These are phyloP conservation scores for Myxozyma udenii DNA, from an alignment of 805 yeast species.

Conservation along the genomic window DNA sequence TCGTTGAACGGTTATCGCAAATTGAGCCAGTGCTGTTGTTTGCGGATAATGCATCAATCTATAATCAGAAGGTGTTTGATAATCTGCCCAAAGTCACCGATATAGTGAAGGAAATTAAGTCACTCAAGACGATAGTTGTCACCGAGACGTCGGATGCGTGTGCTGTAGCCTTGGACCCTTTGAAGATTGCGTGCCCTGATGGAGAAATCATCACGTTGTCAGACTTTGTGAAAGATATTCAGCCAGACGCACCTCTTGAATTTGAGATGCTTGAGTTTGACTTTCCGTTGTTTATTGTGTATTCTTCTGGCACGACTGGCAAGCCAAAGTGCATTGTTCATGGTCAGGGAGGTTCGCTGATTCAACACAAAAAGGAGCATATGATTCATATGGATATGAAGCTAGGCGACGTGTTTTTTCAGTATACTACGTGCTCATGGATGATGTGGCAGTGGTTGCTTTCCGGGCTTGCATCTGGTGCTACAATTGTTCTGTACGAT, in stretches of 20 bases:
- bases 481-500: conserved; percentile 31
- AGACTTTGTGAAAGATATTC: conserved; percentile 8
- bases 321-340: conserved; percentile 33
- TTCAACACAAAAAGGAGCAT: conserved; percentile 33
- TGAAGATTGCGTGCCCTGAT: conserved; percentile 4
- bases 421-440: conserved; percentile 34
- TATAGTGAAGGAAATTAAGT: conserved; percentile 18
- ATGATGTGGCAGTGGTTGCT: conserved; percentile 35
- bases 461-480: conserved; percentile 32
- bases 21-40: conserved; percentile 29
- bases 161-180: conserved; percentile 10
- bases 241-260: conserved; percentile 6
- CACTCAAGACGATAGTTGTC: conserved; percentile 21
- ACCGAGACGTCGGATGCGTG: conserved; percentile 4
- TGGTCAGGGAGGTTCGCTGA: conserved; percentile 32
- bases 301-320: conserved; percentile 33
- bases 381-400: conserved; percentile 29
- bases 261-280: conserved; percentile 31
- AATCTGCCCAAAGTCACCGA: conserved; percentile 25
- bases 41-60: conserved; percentile 29
- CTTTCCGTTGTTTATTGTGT: conserved; percentile 30
- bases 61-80: conserved; percentile 28
- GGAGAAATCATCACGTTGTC: conserved; percentile 2
- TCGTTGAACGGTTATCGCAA: conserved; percentile 30
- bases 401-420: conserved; percentile 30